Evolutionary conservation across 768 basidiomycete species (phyloP).

Genomic region (Gloeopeniophorella convolvens): DNA sequence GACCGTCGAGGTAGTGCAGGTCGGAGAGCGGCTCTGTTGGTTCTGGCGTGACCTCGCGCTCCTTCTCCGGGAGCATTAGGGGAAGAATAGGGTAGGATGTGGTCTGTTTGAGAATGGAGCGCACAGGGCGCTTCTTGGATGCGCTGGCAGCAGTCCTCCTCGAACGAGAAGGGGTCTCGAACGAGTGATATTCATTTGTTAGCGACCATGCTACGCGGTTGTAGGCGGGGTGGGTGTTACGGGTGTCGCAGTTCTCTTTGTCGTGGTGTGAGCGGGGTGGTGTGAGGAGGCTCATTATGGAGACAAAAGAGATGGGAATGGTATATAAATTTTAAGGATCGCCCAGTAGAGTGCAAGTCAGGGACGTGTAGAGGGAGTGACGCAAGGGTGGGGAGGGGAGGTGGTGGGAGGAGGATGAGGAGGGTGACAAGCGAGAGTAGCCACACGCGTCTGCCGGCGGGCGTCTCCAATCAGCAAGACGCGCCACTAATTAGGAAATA

Average conservation of each 20-base stretch:
- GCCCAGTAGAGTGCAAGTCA: constrained; percentile 24
- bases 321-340: no score
- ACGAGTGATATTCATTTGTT: constrained; percentile 41
- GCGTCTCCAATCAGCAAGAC: constrained; percentile 15
- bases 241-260: constrained; percentile 45
- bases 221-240: constrained; percentile 24
- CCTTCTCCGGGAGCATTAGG: constrained; percentile 33
- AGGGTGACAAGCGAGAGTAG: background rate
- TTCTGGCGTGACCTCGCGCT: constrained; percentile 70
- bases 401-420: background rate
- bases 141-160: constrained; percentile 24
- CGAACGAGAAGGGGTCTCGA: constrained; percentile 27
- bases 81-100: constrained; percentile 31
- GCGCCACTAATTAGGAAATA: constrained; percentile 31
- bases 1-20: constrained; percentile 55
- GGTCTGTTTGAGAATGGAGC: constrained; percentile 65
- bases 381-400: background rate
- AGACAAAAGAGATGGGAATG: background rate
- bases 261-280: constrained; percentile 55
- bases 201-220: constrained; percentile 48
- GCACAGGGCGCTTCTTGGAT: constrained; percentile 41
- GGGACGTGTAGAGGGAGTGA: constrained; percentile 8
- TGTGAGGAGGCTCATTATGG: constrained; percentile 47
- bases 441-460: constrained; percentile 1
- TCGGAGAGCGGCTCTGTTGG: constrained; percentile 61